phyloP scores from a whole-genome alignment of 495 filamentous ascomycete species.

The Hypoxylon trugodes region DNA sequence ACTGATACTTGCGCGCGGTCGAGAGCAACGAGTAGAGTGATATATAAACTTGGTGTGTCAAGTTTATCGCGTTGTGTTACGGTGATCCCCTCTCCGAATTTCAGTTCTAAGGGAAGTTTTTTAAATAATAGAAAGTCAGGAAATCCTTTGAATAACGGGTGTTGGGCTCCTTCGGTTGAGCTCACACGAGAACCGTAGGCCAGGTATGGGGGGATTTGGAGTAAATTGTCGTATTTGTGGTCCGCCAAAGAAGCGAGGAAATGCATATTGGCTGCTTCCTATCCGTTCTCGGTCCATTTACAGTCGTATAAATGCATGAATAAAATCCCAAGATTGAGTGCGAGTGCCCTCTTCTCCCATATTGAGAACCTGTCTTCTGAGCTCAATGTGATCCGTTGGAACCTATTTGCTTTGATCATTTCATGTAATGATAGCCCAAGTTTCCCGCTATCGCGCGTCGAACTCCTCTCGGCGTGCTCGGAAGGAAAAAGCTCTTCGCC shows the following conservation, averaged over 20 bases:
- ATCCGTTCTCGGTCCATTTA: background rate
- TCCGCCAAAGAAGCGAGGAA: background rate
- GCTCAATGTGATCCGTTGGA: background rate
- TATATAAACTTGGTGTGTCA: background rate
- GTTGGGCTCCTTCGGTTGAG: background rate
- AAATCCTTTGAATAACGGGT: background rate
- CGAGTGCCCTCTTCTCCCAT: background rate
- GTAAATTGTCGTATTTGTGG: background rate
- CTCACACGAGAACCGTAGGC: background rate
- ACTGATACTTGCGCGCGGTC: background rate
- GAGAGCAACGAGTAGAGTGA: background rate
- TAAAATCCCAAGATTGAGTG: background rate
- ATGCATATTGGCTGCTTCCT: background rate
- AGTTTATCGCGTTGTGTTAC: background rate
- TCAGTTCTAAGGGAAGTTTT: background rate
- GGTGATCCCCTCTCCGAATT: background rate
- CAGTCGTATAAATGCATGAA: constrained; percentile 7
- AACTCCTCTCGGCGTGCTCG: background rate
- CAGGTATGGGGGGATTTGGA: background rate
- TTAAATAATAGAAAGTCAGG: background rate
- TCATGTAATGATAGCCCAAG: background rate
- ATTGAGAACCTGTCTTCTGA: background rate
- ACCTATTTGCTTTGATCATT: background rate
- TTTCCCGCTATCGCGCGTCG: background rate
- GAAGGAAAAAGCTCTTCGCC: background rate